phyloP scores from a whole-genome alignment of 768 basidiomycete species.

The Hemileccinum impolitum region DNA sequence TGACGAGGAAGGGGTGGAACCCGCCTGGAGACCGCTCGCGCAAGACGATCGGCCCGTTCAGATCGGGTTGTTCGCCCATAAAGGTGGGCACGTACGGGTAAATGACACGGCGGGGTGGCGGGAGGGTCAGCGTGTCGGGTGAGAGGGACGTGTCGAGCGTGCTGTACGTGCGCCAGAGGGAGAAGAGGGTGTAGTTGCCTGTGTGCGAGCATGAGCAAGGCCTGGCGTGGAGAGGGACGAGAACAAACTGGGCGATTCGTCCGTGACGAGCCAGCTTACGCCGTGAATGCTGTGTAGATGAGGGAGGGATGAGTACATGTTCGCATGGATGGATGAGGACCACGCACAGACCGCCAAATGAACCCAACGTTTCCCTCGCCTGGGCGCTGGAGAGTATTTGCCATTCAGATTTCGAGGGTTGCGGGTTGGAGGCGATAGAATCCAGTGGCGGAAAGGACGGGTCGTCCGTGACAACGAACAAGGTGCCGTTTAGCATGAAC shows the following conservation, averaged over 20 bases:
- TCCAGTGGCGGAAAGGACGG: constrained; percentile 55
- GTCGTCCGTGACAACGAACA: constrained; percentile 73
- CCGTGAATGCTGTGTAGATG: constrained; percentile 52
- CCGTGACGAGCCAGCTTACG: constrained; percentile 64
- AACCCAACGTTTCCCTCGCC: constrained; percentile 47
- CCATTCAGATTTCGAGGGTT: constrained; percentile 56
- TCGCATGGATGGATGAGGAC: constrained; percentile 10
- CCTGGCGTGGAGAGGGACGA: background rate
- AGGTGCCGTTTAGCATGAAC: constrained; percentile 66
- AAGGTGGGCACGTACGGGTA: constrained; percentile 69
- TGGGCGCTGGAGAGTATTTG: constrained; percentile 49
- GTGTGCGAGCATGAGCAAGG: constrained; percentile 3
- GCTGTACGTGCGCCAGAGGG: constrained; percentile 75
- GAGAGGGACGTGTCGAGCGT: constrained; percentile 50
- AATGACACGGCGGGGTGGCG: constrained; percentile 70
- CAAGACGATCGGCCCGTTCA: constrained; percentile 30
- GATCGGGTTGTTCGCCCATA: constrained; percentile 38
- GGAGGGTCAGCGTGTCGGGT: constrained; percentile 48
- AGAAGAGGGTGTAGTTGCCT: constrained; percentile 70
- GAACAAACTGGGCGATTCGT: constrained; percentile 47
- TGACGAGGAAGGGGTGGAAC: constrained; percentile 69
- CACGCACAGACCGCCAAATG: constrained; percentile 51
- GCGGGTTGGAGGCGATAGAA: constrained; percentile 46
- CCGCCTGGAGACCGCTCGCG: constrained; percentile 52
- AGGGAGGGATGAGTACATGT: background rate